Conservation (phyloP, 352 stramenopile genomes). For the Thalassiosira hispida region DNA sequence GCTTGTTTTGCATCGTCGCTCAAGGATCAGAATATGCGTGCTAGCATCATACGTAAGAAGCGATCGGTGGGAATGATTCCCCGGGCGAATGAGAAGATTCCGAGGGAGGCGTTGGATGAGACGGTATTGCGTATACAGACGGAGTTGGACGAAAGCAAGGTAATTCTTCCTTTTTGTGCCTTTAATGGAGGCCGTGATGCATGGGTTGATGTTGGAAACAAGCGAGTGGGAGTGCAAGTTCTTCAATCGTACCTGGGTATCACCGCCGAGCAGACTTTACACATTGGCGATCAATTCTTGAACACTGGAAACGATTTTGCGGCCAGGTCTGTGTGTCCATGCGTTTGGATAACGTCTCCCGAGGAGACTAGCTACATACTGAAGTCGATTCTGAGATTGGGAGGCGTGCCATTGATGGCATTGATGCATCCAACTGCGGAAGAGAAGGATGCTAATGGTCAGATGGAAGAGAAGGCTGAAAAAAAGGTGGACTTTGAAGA, state of each 20-base stretch:
- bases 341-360: slow-evolving; percentile 94
- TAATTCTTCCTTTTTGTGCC: slow-evolving; percentile 90
- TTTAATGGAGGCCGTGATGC: slow-evolving; percentile 96
- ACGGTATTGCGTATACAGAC: slow-evolving; percentile 91
- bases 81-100: slow-evolving; percentile 82
- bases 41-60: slow-evolving; percentile 91
- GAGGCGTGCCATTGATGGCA: slow-evolving; percentile 54
- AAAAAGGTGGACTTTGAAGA: slow-evolving; percentile 77
- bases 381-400: slow-evolving; percentile 88
- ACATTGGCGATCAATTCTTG: slow-evolving; percentile 92
- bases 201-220: slow-evolving; percentile 97
- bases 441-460: neutral
- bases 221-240: slow-evolving; percentile 92
- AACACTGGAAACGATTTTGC: slow-evolving; percentile 70
- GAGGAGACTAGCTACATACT: slow-evolving; percentile 95
- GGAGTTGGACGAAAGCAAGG: slow-evolving; percentile 82
- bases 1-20: slow-evolving; percentile 86
- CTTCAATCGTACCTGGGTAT: slow-evolving; percentile 88
- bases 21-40: slow-evolving; percentile 87
- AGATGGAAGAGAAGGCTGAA: slow-evolving; percentile 20
- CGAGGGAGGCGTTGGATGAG: slow-evolving; percentile 93
- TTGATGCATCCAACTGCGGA: slow-evolving; percentile 25
- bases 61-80: slow-evolving; percentile 92
- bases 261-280: slow-evolving; percentile 87
- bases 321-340: slow-evolving; percentile 90